A percentile compares a stretch with the other conserved stretches of the same genome.
Conservation (phyloP, 306 rosid genomes). For the Pyrus bretschneideri region DNA sequence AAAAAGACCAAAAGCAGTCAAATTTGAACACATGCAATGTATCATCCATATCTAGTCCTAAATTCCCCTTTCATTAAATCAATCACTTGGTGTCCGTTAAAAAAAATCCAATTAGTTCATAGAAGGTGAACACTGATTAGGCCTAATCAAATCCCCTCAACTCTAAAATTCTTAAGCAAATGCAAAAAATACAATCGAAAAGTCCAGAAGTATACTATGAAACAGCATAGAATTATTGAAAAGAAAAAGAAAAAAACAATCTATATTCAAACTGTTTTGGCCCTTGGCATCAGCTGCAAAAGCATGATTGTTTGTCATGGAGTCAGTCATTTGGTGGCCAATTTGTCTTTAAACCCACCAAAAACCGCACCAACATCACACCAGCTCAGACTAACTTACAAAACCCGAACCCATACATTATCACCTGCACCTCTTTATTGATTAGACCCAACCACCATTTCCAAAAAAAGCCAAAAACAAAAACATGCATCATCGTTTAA, state of each 20-base stretch:
- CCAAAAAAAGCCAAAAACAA: too few species aligned
- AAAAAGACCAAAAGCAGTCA: constrained; percentile 4
- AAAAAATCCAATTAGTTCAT: background rate
- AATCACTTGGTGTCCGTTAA: background rate
- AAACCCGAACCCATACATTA: constrained; percentile 6
- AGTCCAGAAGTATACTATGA: too few species aligned
- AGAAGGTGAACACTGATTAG: background rate
- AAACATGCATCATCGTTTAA: background rate
- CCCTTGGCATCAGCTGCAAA: constrained; percentile 20
- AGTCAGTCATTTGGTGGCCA: constrained; percentile 4
- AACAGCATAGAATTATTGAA: background rate
- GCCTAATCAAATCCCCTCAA: background rate
- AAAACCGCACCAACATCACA: background rate
- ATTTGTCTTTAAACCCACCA: constrained; percentile 10
- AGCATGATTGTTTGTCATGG: background rate
- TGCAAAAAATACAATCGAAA: too few species aligned
- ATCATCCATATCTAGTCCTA: background rate
- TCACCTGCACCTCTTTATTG: constrained; percentile 16
- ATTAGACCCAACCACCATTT: constrained; percentile 27
- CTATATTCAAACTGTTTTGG: constrained; percentile 11
- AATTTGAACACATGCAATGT: background rate
- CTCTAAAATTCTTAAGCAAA: background rate
- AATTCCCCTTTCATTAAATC: background rate
- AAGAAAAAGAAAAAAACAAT: background rate
- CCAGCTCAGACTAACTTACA: constrained; percentile 32